Evolutionary conservation across 2,329 filamentous ascomycete species (phyloP).

Genomic region (Knoxdaviesia capensis): DNA sequence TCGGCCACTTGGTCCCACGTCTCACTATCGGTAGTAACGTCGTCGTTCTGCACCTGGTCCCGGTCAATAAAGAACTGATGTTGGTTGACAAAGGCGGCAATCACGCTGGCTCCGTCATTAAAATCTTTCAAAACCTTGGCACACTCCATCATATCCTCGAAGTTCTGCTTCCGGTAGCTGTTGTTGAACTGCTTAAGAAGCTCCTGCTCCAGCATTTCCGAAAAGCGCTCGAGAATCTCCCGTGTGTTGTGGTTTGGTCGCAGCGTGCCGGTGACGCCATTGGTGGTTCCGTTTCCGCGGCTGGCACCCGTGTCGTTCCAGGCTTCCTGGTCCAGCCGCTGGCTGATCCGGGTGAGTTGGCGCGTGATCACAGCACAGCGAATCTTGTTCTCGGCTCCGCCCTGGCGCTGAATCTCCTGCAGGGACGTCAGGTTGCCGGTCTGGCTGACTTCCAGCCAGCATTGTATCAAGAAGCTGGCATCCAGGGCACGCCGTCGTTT

Average conservation of each 20-base stretch:
- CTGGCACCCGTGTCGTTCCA: slow-evolving; percentile 49
- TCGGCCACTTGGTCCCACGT: slow-evolving; percentile 87
- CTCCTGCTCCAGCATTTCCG: slow-evolving; percentile 88
- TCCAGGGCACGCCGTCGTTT: slow-evolving; percentile 80
- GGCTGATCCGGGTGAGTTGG: slow-evolving; percentile 85
- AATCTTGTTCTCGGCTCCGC: slow-evolving; percentile 78
- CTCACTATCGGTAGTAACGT: slow-evolving; percentile 53
- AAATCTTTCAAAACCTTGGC: slow-evolving; percentile 88
- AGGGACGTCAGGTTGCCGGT: slow-evolving; percentile 70
- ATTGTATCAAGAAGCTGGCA: slow-evolving; percentile 86
- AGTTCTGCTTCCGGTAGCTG: slow-evolving; percentile 86
- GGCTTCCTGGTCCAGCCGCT: slow-evolving; percentile 62
- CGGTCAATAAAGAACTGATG: slow-evolving; percentile 98
- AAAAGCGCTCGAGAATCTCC: slow-evolving; percentile 90
- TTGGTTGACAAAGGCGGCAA: slow-evolving; percentile 92
- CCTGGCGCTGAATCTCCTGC: slow-evolving; percentile 71
- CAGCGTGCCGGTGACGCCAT: slow-evolving; percentile 20
- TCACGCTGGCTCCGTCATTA: slow-evolving; percentile 86
- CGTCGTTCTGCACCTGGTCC: slow-evolving; percentile 76
- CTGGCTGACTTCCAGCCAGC: slow-evolving; percentile 90
- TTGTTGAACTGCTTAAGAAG: slow-evolving; percentile 92
- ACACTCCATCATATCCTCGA: slow-evolving; percentile 95
- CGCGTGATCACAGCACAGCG: slow-evolving; percentile 84
- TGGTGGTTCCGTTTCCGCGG: slow-evolving; percentile 26
- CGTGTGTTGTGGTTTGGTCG: slow-evolving; percentile 45